Evolutionary conservation across 306 rosid species (phyloP), one percentile per base, ranked within the genome.

Genomic region (Sicyos baderoa): DNA sequence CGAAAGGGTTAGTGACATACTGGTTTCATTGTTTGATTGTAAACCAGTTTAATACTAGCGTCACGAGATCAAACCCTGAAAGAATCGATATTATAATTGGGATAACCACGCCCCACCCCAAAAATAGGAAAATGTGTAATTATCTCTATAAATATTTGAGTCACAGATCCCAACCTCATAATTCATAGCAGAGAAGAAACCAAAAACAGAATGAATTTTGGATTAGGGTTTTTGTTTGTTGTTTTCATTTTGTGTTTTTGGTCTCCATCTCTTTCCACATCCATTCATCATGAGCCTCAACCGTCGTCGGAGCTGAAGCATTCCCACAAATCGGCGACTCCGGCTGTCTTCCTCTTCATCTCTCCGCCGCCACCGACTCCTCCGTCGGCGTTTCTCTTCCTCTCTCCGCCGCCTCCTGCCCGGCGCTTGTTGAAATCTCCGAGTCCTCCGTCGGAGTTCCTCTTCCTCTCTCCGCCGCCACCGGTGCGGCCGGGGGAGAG

Each of bases 291-390:
- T 62, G 68, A 9, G 22, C 50, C 3, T 17, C 14, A 4, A 32
- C 13, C 7, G 15, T 60, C 47, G 9, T n/a, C 52, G 52, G 47
- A 63, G 52, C 50, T 63, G 8, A 60, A n/a, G 15, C 48, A 29
- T 15, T 60, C 48, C 3, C 0, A 2, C 32, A 42, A 18, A 63
- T 18, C 23, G 22, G 12, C 56, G 42, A 5, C 7, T 35, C 42
- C 42, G 42, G 42, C 42, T 35, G 42, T 8, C 45, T 40, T 40
- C 45, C 45, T 40, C 10, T 40, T 40, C 11, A 40, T 10, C 62
- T 56, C 62, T 56, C 62, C 62, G 7, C 62, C 62, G 37, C 62
- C 62, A 9, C 62, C 62, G 9, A 2, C 21, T 13, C 60, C 60
- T 54, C 27, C 60, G 9, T 4, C 69, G 10, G 29, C 69, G 2